Evolutionary conservation across 1,284 basidiomycete genomes (phyloP).

Genomic region (Trichosporon sp.): DNA sequence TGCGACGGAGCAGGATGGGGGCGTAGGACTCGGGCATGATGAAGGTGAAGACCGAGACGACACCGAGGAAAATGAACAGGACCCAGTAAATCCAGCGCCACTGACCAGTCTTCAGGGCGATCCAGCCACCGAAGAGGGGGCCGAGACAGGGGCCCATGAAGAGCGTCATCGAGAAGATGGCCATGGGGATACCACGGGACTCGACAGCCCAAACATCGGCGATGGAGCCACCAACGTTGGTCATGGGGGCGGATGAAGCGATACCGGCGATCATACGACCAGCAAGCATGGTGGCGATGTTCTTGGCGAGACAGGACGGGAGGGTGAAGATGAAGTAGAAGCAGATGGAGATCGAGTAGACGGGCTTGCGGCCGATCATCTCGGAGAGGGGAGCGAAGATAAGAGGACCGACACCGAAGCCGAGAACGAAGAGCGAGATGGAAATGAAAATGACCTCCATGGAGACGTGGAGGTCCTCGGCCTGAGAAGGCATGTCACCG

Average conservation of each 20-base stretch:
- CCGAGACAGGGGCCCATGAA: slow-evolving; percentile 51
- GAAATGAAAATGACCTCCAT: slow-evolving; percentile 48
- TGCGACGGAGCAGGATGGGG: slow-evolving; percentile 42
- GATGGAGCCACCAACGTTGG: slow-evolving; percentile 52
- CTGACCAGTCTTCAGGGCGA: slow-evolving; percentile 32
- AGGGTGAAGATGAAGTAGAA: slow-evolving; percentile 52
- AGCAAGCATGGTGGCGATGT: slow-evolving; percentile 51
- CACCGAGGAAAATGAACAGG: slow-evolving; percentile 44
- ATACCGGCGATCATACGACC: slow-evolving; percentile 52
- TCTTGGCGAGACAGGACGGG: slow-evolving; percentile 50
- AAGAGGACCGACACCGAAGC: slow-evolving; percentile 50
- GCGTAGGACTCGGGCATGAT: slow-evolving; percentile 50
- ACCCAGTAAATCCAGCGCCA: slow-evolving; percentile 54
- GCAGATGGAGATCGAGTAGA: slow-evolving; percentile 49
- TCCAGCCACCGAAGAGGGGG: slow-evolving; percentile 48
- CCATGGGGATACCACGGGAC: slow-evolving; percentile 50
- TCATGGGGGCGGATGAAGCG: slow-evolving; percentile 51
- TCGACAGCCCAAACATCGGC: slow-evolving; percentile 51
- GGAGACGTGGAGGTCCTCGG: slow-evolving; percentile 45
- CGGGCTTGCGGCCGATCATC: slow-evolving; percentile 44
- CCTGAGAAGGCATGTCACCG: slow-evolving; percentile 46
- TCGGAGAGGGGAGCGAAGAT: slow-evolving; percentile 50
- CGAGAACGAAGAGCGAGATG: slow-evolving; percentile 52
- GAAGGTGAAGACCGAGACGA: slow-evolving; percentile 36
- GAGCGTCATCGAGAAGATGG: slow-evolving; percentile 46